phyloP scores from a whole-genome alignment of 306 rosid genomes.

The Malus fusca region DNA sequence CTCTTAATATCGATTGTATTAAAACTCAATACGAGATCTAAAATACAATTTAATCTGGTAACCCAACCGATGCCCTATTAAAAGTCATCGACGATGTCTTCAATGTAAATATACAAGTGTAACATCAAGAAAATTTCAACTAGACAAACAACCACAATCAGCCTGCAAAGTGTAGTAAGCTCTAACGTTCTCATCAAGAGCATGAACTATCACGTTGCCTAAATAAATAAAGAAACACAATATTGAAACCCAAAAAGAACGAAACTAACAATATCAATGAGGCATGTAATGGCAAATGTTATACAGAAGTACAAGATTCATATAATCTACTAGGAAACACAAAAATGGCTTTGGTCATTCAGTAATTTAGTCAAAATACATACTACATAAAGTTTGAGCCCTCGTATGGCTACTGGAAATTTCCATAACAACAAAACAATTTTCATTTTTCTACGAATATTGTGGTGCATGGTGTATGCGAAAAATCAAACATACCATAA shows the following conservation, averaged over 20 bases:
- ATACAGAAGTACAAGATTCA: not conserved
- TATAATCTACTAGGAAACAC: not conserved
- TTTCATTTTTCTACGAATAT: not conserved
- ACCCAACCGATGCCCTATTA: too few species aligned
- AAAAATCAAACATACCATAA: not conserved
- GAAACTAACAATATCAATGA: not conserved
- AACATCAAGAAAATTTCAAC: not conserved
- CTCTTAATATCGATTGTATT: too few species aligned
- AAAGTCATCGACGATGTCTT: not conserved
- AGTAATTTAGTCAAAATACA: not conserved
- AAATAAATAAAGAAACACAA: conserved; percentile 4
- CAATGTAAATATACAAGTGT: too few species aligned
- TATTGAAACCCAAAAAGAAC: not conserved
- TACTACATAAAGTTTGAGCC: not conserved
- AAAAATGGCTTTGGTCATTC: not conserved
- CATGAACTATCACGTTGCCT: conserved; percentile 87
- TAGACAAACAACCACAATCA: conserved; percentile 1
- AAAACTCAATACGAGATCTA: too few species aligned
- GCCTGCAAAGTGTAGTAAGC: conserved; percentile 79
- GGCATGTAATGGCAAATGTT: not conserved
- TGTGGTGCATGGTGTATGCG: not conserved
- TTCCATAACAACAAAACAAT: not conserved
- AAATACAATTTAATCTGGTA: too few species aligned
- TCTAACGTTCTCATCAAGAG: conserved; percentile 94
- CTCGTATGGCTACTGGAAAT: not conserved